Base-by-base conservation (phyloP, 148 eudicot species). In the Fagopyrum esculentum region DNA sequence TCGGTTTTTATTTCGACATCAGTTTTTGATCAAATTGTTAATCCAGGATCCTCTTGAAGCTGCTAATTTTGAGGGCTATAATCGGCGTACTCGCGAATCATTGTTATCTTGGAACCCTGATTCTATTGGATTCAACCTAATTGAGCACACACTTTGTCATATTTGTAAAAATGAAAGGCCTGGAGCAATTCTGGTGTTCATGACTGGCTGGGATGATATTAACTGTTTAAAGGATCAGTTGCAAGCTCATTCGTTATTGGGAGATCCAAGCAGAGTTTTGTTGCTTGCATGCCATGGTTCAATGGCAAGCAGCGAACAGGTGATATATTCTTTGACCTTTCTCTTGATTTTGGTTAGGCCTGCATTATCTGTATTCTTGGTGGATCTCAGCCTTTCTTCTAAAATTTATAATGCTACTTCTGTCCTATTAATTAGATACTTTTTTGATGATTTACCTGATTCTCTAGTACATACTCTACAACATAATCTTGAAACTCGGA, bases 141-240 rank as follows among this genome's bases (percentile, higher is more conserved):
- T 92, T 78, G 97, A 96, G 81, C 90, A 85, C 70, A 88, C 90
- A 69, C 89, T 96, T 74, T 83, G 87, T 85, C 97, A 90, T 78
- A 96, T 92, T 66, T 82, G 93, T 77, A 85, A 82, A 80, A 84
- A 84, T 57, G 99, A 89, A 82, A 92, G 98, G 78, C 88, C 92
- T 79, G 99, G 98, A 77, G 98, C 99, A 74, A 84, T 96, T 75
- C 84, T 96, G 77, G 98, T 92, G 30, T 96, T 96, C 81, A 92
- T 96, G 99, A 96, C 98, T 83, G 99, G 99, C 69, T 96, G 98
- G 99, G 99, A 96, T 76, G 99, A 96, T 80, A 96, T 96, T 55
- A 92, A 92, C 79, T 84, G 97, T 76, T 77, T 96, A 77, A 96
- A 96, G 87, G 94, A 88, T 68, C 99, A 92, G 81, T 97, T 92